These are phyloP conservation scores for Cytospora leucostoma DNA, from an alignment of 2,329 filamentous ascomycete species.

Conservation along the genomic window DNA sequence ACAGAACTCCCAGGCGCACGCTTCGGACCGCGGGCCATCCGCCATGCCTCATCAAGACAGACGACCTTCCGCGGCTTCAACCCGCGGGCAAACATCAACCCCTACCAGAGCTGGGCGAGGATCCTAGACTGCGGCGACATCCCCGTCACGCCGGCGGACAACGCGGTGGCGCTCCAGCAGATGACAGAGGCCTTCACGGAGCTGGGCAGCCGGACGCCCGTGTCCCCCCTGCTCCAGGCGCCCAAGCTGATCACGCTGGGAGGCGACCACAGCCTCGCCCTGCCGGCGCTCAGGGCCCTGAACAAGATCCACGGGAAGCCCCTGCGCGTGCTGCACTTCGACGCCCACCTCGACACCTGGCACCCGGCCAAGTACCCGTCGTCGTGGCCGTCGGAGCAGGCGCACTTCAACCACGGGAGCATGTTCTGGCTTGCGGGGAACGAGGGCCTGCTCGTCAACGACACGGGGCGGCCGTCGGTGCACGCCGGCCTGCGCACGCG, in stretches of 20 bases:
- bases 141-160: constrained; percentile 84
- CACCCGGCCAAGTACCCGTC: constrained; percentile 78
- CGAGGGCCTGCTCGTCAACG: constrained; percentile 76
- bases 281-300: constrained; percentile 69
- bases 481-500: constrained; percentile 83
- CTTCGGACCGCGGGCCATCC: constrained; percentile 86
- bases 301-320: constrained; percentile 62
- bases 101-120: constrained; percentile 75
- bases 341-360: constrained; percentile 83
- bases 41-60: constrained; percentile 79
- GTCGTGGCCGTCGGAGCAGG: constrained; percentile 70
- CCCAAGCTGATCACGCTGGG: constrained; percentile 69
- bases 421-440: constrained; percentile 89
- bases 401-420: constrained; percentile 81
- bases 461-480: constrained; percentile 68
- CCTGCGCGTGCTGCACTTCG: constrained; percentile 74
- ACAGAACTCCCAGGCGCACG: constrained; percentile 56
- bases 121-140: constrained; percentile 91
- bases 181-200: constrained; percentile 81
- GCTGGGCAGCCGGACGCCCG: constrained; percentile 51
- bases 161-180: constrained; percentile 75
- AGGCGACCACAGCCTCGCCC: constrained; percentile 71
- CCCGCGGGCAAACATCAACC: constrained; percentile 78
- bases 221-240: constrained; percentile 37
- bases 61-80: constrained; percentile 81